These are phyloP conservation scores for Penicillium paneum DNA, from an alignment of 2,329 filamentous ascomycete genomes.

Conservation along the genomic window DNA sequence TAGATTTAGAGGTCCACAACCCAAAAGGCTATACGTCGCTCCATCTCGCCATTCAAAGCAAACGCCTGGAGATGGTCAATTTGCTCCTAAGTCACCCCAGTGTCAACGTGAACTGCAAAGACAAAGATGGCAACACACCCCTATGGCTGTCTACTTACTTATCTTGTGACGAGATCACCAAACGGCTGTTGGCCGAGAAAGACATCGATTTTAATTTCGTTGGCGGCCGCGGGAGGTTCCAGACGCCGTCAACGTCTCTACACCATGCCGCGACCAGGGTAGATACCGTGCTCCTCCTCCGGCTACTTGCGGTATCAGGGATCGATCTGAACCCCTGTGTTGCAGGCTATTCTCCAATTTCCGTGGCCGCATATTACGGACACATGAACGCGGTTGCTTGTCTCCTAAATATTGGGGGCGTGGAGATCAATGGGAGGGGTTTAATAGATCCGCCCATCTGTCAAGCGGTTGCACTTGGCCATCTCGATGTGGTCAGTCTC, in stretches of 20 bases:
- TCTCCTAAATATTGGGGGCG: not conserved
- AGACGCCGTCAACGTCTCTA: constrained; percentile 1
- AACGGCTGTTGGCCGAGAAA: too few relatives aligned
- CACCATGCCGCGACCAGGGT: constrained; percentile 1
- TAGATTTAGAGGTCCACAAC: not conserved
- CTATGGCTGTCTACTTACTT: constrained; percentile 6
- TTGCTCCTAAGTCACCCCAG: not conserved
- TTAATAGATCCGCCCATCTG: not conserved
- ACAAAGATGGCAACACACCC: constrained; percentile 8
- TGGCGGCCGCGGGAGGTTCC: not conserved
- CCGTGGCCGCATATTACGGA: not conserved
- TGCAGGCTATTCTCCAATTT: not conserved
- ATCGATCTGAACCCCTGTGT: not conserved
- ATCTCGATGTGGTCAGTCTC: not conserved
- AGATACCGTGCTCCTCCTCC: not conserved
- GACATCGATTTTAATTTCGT: constrained; percentile 8
- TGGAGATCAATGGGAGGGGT: not conserved
- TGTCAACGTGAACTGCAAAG: not conserved
- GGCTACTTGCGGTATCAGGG: not conserved
- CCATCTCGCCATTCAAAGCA: not conserved
- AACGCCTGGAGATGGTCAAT: not conserved
- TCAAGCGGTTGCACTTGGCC: not conserved
- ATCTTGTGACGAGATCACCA: not conserved
- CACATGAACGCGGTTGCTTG: not conserved
- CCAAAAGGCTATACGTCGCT: not conserved